Evolutionary conservation across 2,329 filamentous ascomycete genomes (phyloP).

Genomic region (Aspergillus unguis): DNA sequence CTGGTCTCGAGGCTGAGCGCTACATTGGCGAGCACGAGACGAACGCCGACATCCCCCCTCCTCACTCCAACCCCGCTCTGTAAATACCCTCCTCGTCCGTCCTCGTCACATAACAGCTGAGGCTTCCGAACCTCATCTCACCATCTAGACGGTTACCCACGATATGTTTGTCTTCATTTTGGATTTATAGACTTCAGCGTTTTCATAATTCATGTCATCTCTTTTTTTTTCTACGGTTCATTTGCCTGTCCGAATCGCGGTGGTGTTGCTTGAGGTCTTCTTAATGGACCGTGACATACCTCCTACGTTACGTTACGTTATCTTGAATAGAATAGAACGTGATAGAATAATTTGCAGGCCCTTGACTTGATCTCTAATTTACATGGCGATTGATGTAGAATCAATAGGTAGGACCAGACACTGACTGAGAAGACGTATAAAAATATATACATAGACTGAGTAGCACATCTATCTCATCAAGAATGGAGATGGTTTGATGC

Average conservation of each 20-base stretch:
- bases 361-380: not conserved
- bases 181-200: slow-evolving; percentile 17
- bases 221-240: slow-evolving; percentile 4
- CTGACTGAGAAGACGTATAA: not conserved
- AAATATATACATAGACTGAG: not conserved
- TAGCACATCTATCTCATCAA: not conserved
- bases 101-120: not conserved
- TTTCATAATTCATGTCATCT: slow-evolving; percentile 4
- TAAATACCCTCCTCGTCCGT: slow-evolving; percentile 35
- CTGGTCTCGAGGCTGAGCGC: slow-evolving; percentile 93
- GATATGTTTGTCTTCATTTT: slow-evolving; percentile 16
- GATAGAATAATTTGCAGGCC: slow-evolving; percentile 6
- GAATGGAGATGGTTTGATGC: not conserved
- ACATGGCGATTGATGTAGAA: not conserved
- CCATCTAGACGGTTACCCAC: slow-evolving; percentile 1
- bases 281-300: not conserved
- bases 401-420: not conserved
- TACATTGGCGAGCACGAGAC: slow-evolving; percentile 74
- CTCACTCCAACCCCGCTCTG: slow-evolving; percentile 58
- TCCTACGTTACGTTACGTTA: slow-evolving; percentile 1
- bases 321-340: slow-evolving; percentile 6
- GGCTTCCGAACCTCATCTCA: slow-evolving; percentile 2
- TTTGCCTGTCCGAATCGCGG: not conserved
- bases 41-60: slow-evolving; percentile 44
- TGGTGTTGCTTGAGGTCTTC: not conserved